phyloP scores from a whole-genome alignment of 2,329 filamentous ascomycete species.

The Penicillium sp. region DNA sequence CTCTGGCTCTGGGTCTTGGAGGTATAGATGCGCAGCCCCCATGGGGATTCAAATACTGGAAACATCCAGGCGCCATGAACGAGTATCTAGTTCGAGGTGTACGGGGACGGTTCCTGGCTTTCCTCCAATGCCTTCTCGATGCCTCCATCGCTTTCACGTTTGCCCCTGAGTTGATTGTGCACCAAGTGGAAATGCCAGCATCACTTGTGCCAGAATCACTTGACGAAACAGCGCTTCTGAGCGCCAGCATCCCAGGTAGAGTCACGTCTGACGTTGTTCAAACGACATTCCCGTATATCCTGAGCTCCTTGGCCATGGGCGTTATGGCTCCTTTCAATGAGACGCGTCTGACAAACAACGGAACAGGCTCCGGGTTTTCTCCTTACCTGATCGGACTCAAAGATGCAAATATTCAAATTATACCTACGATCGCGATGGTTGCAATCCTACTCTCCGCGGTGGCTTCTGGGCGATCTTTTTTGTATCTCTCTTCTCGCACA shows the following conservation, averaged over 20 bases:
- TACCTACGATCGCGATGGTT: slow-evolving; percentile 70
- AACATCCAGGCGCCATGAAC: slow-evolving; percentile 50
- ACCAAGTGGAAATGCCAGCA: slow-evolving; percentile 47
- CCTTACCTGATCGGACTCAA: slow-evolving; percentile 46
- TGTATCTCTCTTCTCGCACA: slow-evolving; percentile 69
- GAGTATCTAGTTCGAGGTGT: slow-evolving; percentile 49
- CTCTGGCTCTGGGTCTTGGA: slow-evolving; percentile 54
- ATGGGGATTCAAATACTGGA: slow-evolving; percentile 54
- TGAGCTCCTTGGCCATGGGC: slow-evolving; percentile 57
- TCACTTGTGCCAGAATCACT: slow-evolving; percentile 1
- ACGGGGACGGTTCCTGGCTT: slow-evolving; percentile 50
- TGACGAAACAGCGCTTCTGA: not conserved
- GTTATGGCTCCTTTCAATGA: slow-evolving; percentile 61
- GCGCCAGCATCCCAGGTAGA: slow-evolving; percentile 53
- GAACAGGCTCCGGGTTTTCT: slow-evolving; percentile 53
- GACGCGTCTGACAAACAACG: slow-evolving; percentile 52
- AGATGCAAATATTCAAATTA: slow-evolving; percentile 58
- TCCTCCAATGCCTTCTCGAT: slow-evolving; percentile 52
- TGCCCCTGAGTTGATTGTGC: slow-evolving; percentile 55
- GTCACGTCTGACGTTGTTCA: slow-evolving; percentile 57
- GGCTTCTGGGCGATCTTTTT: slow-evolving; percentile 73
- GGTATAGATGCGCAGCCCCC: slow-evolving; percentile 50
- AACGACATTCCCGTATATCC: slow-evolving; percentile 59
- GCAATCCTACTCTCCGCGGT: slow-evolving; percentile 75
- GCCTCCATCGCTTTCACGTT: slow-evolving; percentile 55